Conservation (phyloP, 2,329 filamentous ascomycete species). For the Phaeosphaeriaceae sp. region DNA sequence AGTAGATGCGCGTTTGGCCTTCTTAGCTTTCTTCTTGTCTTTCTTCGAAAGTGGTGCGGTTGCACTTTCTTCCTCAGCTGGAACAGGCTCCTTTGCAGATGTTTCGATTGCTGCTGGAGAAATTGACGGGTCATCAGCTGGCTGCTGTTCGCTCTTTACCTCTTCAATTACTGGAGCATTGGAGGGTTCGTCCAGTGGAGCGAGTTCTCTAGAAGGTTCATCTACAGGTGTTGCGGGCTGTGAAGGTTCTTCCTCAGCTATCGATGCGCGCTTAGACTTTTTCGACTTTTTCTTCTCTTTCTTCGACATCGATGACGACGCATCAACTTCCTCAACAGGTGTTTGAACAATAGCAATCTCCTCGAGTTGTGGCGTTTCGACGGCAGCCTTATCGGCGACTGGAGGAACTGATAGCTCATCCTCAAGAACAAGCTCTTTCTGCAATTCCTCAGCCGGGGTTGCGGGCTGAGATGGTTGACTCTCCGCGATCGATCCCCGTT, state of each 20-base stretch:
- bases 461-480: constrained; percentile 12
- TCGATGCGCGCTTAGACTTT: constrained; percentile 24
- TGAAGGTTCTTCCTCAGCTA: constrained; percentile 10
- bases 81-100: background rate
- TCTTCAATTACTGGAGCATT: background rate
- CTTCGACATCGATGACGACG: constrained; percentile 12
- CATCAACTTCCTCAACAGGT: constrained; percentile 9
- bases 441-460: constrained; percentile 14
- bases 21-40: constrained; percentile 27
- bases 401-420: constrained; percentile 1
- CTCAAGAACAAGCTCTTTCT: constrained; percentile 4
- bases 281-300: constrained; percentile 39
- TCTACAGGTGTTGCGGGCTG: constrained; percentile 14
- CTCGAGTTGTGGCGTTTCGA: constrained; percentile 6
- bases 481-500: constrained; percentile 20
- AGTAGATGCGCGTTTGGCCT: constrained; percentile 22
- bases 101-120: background rate
- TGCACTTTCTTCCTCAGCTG: constrained; percentile 2
- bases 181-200: background rate
- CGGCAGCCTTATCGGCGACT: constrained; percentile 4
- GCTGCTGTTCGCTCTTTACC: background rate
- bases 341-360: background rate
- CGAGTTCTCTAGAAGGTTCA: constrained; percentile 4
- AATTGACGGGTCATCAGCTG: background rate
- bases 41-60: constrained; percentile 12